Base-by-base conservation (phyloP, 2,329 filamentous ascomycete genomes). In the Colletotrichum cereale region DNA sequence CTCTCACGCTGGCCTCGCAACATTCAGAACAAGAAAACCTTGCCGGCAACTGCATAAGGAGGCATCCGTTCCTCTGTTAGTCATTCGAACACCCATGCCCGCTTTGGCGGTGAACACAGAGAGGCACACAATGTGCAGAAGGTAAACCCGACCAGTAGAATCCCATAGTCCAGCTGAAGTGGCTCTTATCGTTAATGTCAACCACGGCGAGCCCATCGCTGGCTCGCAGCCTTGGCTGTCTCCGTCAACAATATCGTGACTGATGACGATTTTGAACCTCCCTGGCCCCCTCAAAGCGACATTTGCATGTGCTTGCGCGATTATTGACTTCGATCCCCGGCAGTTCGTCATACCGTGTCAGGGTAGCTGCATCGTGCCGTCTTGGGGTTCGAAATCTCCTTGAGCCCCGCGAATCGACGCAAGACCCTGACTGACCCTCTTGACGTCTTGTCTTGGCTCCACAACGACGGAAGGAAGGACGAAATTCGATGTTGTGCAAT, bases 101-200 rank as follows among this genome's bases (percentile, higher is more conserved):
- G 58, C 55, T 53, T 36, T 68, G 53, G 69, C 69, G 69, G 69
- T 72, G 69, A 69, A 34, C 24, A 58, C 34, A 24, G 18, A 31
- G 21, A 42, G 42, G 47, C 63, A 31, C 56, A 40, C 21, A 31
- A 38, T 67, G 67, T 36, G 53, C n/a, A n/a, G 21, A 34, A 56
- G 36, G 55, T 55, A 38, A 42, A 31, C 31, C 34, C n/a, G 56
- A 29, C 63, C 63, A 56, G 29, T 42, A 44, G 10, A 16, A 52
- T 40, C 29, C 29, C 29, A 38, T 24, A 62, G 38, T 38, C 31
- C 36, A 26, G 40, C 52, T 29, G 31, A 44, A 62, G 21, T 36
- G 40, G 14, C 53, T 31, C 31, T 47, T 44, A 58, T 63, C 58
- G 47, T 55, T 26, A 4, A 47, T 21, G 14, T 53, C 47, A 18